A percentile compares a stretch with the other conserved stretches of the same genome.
phyloP scores from a whole-genome alignment of 352 stramenopile species.

The Pythium aquatile region DNA sequence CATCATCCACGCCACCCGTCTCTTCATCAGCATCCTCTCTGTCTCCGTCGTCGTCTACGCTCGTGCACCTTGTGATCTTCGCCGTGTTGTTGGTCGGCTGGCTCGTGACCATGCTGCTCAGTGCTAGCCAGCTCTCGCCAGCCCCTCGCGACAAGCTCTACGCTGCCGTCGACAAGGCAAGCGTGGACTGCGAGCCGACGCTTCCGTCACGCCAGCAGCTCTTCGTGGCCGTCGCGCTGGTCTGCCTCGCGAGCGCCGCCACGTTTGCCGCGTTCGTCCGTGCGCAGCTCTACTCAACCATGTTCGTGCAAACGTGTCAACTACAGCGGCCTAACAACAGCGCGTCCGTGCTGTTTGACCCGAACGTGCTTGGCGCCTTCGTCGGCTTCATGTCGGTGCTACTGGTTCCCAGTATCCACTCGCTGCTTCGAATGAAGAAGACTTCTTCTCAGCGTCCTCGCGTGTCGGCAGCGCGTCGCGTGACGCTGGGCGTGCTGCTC shows the following conservation, averaged over 20 bases:
- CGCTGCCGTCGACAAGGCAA: conserved; percentile 31
- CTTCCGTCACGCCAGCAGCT: conserved; percentile 35
- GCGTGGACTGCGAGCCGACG: conserved; percentile 2
- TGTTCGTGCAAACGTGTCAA: conserved; percentile 69
- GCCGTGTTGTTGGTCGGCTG: conserved; percentile 40
- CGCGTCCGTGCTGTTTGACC: conserved; percentile 34
- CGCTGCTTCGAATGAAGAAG: conserved; percentile 12
- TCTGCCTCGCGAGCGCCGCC: conserved; percentile 29
- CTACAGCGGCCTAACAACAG: conserved; percentile 35
- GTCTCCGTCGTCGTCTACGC: background rate
- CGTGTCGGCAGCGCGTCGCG: conserved; percentile 30
- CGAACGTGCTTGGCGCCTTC: conserved; percentile 36
- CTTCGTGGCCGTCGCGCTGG: conserved; percentile 22
- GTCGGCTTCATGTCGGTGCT: conserved; percentile 22
- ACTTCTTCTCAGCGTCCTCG: conserved; percentile 1
- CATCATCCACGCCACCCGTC: background rate
- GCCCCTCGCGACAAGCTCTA: conserved; percentile 38
- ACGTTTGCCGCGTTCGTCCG: conserved; percentile 62
- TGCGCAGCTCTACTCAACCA: conserved; percentile 65
- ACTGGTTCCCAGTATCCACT: conserved; percentile 11
- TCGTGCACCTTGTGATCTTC: conserved; percentile 23
- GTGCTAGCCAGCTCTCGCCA: conserved; percentile 43
- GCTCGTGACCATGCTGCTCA: conserved; percentile 41
- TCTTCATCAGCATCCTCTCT: background rate
- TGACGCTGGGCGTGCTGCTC: conserved; percentile 51